Conservation (phyloP, 106 monocot species). For the Iris macrosiphon region DNA sequence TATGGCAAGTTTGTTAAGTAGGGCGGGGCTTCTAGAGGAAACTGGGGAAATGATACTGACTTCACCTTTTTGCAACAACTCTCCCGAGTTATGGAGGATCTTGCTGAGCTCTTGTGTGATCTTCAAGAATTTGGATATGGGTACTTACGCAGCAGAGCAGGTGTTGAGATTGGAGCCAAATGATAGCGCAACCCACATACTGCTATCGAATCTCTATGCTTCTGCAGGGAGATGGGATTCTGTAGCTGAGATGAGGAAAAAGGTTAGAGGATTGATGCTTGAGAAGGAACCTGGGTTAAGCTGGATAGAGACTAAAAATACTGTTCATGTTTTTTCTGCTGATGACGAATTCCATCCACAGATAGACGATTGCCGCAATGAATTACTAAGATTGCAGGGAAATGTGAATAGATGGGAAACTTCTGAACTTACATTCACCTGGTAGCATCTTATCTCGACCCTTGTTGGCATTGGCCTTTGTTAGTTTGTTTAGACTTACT, state of each 20-base stretch:
- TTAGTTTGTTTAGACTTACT: too few relatives aligned
- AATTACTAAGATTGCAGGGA: constrained; percentile 39
- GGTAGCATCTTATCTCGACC: constrained; percentile 2
- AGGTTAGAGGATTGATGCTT: constrained; percentile 51
- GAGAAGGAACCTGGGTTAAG: constrained; percentile 90
- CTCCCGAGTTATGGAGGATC: constrained; percentile 69
- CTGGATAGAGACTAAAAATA: constrained; percentile 58
- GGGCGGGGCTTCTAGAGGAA: constrained; percentile 57
- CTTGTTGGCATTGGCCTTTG: too few relatives aligned
- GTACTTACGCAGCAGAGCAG: constrained; percentile 46
- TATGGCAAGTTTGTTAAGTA: constrained; percentile 67
- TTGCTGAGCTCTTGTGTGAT: constrained; percentile 62
- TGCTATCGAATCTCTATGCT: constrained; percentile 92
- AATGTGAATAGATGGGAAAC: constrained; percentile 39
- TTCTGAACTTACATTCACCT: constrained; percentile 1
- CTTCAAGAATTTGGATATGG: constrained; percentile 41
- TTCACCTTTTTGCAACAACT: constrained; percentile 45
- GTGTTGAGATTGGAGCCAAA: constrained; percentile 45
- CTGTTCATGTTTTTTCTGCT: constrained; percentile 55
- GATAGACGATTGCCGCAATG: constrained; percentile 37
- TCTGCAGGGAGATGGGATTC: constrained; percentile 58
- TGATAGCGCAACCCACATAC: constrained; percentile 47
- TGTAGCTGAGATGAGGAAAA: constrained; percentile 58
- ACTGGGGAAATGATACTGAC: constrained; percentile 53
- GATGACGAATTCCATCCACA: constrained; percentile 49